Base-by-base conservation (phyloP, 352 stramenopile genomes). In the Phytophthora lateralis region DNA sequence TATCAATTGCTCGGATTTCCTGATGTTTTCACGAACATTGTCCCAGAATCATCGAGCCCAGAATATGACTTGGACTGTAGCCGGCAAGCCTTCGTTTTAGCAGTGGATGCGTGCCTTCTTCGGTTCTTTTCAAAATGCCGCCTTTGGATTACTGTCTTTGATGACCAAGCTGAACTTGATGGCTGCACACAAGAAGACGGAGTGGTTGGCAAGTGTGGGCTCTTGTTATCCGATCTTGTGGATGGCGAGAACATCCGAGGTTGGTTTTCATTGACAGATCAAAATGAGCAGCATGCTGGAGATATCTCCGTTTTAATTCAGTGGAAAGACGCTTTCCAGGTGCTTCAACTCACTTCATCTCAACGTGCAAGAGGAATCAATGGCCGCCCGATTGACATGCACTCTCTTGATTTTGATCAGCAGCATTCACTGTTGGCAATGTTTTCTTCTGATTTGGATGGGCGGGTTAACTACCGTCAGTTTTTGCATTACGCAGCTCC, bases 1-100 rank as follows among this genome's bases (percentile, higher is more conserved):
- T 97, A 97, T 56, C 90, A 98, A 61, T 66, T 98, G 6, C 71
- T 98, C 1, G 85, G 84, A 5, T 96, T 95, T 63, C 89, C 83
- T 4, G 91, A 97, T 41, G 69, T 82, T 44, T 97, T 98, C 58
- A 97, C 90, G 3, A 89, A 93, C 45, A 95, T 97, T 52, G 75
- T 90, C 3, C 55, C 79, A 9, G 66, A 81, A 29, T 78, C 83
- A 14, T 49, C 71, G 7, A 75, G 75, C 26, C 91, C 91, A 8
- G 79, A 91, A 46, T 97, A 89, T 63, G 81, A 96, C 51, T 69
- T 91, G 9, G 70, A 71, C 9, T 69, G 60, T 42, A 84, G 76
- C 49, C 80, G 74, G 10, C 86, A 96, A 54, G 67, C 71, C 6
- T 95, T 92, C 41, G 48, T 67, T 0, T 62, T 96, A 11, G 71